Evolutionary conservation across 805 yeast species (phyloP), one percentile per base, ranked within the genome.

Genomic region (Pichia pseudocactophila): DNA sequence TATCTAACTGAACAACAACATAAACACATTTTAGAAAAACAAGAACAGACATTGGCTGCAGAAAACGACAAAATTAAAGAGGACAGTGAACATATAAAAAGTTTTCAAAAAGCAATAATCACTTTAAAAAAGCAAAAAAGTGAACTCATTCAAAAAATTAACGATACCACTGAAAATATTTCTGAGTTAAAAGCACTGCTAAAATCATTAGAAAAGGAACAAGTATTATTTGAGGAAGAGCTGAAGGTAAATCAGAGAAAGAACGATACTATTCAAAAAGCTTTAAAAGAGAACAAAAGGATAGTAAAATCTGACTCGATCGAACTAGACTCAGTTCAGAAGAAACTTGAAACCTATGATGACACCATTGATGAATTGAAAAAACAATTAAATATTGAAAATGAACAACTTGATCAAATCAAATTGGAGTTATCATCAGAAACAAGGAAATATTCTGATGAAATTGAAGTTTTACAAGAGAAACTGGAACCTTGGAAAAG

Each of bases 401-500:
- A 73, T 43, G 55, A 55, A 0, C 65, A 63, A n/a, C 62, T 90
- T 18, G 82, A 78, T 41, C 70, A 70, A 20, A 78, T 89, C 11
- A 76, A 88, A 52, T 50, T 68, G 7, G 76, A 75, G 25, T 69
- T 92, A 36, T 77, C 86, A 8, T 80, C 76, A 37, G 85, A 86
- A 56, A 90, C 97, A 0, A 70, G 77, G 10, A 78, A 65, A 2
- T 70, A 82, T 42, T 75, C 89, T 1, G 71, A 69, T 8, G 73
- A 83, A 53, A 82, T 89, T 40, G 82, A 76, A 50, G 52, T 55
- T 12, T 62, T 78, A 32, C 89, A 85, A 56, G 70, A 68, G 7
- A 69, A 80, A 46, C 63, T 87, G 7, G 89, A 84, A 50, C 98
- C 97, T 0, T 87, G 94, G 89, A 77, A 76, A 45, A 80, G 73